Base-by-base conservation (phyloP, 495 filamentous ascomycete genomes). In the Platismatia glauca region DNA sequence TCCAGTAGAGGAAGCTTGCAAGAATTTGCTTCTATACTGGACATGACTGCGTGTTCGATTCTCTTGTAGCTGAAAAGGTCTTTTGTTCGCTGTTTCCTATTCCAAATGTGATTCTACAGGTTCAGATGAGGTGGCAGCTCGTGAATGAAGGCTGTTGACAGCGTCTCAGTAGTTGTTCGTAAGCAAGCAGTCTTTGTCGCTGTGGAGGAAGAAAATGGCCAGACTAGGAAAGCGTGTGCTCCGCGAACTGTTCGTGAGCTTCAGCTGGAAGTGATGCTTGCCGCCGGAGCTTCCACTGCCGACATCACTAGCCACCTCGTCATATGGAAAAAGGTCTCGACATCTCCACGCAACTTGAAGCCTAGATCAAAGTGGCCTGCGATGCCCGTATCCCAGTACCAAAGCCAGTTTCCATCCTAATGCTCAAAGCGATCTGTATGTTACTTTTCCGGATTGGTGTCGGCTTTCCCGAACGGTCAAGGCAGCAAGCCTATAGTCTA, bases 1-100 rank as follows among this genome's bases (percentile, higher is more conserved):
- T 67, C 66, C 27, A 67, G 58, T 22, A 67, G 57, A 52, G 65
- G 62, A 43, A 67, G 65, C 52, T 61, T 67, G 65, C 65, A 67
- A 58, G 44, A 48, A 4, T 3, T 27, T 37, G 31, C 31, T 27
- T 43, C 20, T 4, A 4, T 34, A 7, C 24, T 9, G 20, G 29
- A 29, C 37, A 22, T 52, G 50, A 12, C 37, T 34, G 57, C 34
- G 20, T 24, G 20, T 24, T 44, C 4, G 46, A 24, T 0, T 46
- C 20, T 9, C 27, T 33, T 38, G 37, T 11, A 3, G 44, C 4
- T 24, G 11, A 4, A n/a, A n/a, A n/a, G n/a, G n/a, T n/a, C n/a
- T n/a, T n/a, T n/a, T n/a, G n/a, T n/a, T n/a, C n/a, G n/a, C n/a
- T n/a, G n/a, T n/a, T n/a, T n/a, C n/a, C n/a, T n/a, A n/a, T n/a